These are phyloP conservation scores for Podila epicladia DNA, from an alignment of 192 early-diverging fungal genomes.

Conservation along the genomic window DNA sequence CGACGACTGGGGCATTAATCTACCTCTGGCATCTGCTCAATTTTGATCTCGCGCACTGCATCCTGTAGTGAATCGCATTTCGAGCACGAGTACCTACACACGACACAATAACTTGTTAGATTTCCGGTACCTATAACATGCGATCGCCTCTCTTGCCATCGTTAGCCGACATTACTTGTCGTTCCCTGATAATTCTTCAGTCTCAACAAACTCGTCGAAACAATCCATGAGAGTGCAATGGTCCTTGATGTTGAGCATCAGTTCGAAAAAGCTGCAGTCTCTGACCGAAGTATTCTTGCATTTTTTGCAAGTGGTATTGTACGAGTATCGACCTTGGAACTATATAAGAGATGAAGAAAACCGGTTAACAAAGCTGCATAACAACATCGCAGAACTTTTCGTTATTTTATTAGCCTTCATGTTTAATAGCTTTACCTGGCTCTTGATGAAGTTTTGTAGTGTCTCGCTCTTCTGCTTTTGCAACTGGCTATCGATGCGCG, in stretches of 20 bases:
- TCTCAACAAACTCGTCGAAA: slow-evolving; percentile 39
- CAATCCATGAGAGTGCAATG: slow-evolving; percentile 44
- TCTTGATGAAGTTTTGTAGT: slow-evolving; percentile 28
- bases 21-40: slow-evolving; percentile 42
- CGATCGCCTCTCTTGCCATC: neutral
- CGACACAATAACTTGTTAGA: neutral
- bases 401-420: neutral
- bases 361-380: neutral
- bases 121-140: too few relatives aligned
- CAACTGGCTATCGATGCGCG: slow-evolving; percentile 37
- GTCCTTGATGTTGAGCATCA: slow-evolving; percentile 48
- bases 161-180: slow-evolving; percentile 26
- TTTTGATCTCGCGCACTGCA: slow-evolving; percentile 32
- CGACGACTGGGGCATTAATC: too few relatives aligned
- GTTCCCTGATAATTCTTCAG: slow-evolving; percentile 30
- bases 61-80: slow-evolving; percentile 44
- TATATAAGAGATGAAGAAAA: neutral
- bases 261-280: slow-evolving; percentile 36
- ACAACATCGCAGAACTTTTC: neutral
- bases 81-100: slow-evolving; percentile 31
- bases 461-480: slow-evolving; percentile 13
- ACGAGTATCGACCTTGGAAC: slow-evolving; percentile 46
- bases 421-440: slow-evolving; percentile 4
- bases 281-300: slow-evolving; percentile 34
- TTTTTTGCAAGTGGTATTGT: slow-evolving; percentile 41